These are phyloP conservation scores for Hanseniaspora occidentalis DNA, from an alignment of 805 yeast species.

Conservation along the genomic window DNA sequence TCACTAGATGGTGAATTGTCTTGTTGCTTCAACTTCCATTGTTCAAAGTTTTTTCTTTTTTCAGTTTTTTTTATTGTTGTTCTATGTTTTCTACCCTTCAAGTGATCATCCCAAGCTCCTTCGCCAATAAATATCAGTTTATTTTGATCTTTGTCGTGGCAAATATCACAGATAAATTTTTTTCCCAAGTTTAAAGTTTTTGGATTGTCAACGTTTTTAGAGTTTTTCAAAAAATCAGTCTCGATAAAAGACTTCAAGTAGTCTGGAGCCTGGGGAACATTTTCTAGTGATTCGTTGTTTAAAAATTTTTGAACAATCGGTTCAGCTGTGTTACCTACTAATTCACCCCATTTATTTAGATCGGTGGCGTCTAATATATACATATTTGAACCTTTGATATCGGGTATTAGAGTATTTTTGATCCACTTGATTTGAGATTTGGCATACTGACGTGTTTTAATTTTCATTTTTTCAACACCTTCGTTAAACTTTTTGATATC, in stretches of 20 bases:
- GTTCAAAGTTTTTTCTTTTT: slow-evolving; percentile 42
- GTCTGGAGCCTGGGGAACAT: slow-evolving; percentile 27
- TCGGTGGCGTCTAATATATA: slow-evolving; percentile 71
- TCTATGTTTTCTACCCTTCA: slow-evolving; percentile 56
- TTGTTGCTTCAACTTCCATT: slow-evolving; percentile 19
- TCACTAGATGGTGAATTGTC: not conserved
- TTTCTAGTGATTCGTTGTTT: slow-evolving; percentile 6
- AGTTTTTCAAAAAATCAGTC: slow-evolving; percentile 3
- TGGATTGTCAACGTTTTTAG: slow-evolving; percentile 19
- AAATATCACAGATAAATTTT: slow-evolving; percentile 54
- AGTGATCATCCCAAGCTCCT: slow-evolving; percentile 56
- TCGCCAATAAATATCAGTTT: slow-evolving; percentile 61
- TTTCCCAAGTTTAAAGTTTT: slow-evolving; percentile 29
- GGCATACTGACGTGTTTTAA: slow-evolving; percentile 76
- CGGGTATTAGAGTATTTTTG: slow-evolving; percentile 51
- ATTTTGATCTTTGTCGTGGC: slow-evolving; percentile 43
- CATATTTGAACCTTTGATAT: slow-evolving; percentile 51
- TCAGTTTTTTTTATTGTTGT: slow-evolving; percentile 35
- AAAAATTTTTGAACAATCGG: slow-evolving; percentile 34
- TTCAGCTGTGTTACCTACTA: slow-evolving; percentile 46
- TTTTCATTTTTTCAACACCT: slow-evolving; percentile 67
- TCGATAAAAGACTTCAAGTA: slow-evolving; percentile 20
- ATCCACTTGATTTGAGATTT: slow-evolving; percentile 88
- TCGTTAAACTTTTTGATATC: slow-evolving; percentile 22
- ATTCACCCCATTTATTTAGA: slow-evolving; percentile 42